These are phyloP conservation scores for Hygrophorus russula DNA, from an alignment of 768 basidiomycete species.

Conservation along the genomic window DNA sequence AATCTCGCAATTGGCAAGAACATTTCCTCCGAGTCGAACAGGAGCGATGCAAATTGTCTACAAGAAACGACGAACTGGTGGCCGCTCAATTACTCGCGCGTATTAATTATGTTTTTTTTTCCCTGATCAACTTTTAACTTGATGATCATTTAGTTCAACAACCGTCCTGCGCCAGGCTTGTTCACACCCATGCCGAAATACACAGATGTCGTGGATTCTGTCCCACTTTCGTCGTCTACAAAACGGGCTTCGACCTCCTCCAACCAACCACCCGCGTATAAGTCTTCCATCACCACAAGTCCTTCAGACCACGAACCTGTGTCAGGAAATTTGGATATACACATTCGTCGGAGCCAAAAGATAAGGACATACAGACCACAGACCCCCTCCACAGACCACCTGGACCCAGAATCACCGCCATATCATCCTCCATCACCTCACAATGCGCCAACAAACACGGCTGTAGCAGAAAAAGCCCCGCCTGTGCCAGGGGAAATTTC, in stretches of 20 bases:
- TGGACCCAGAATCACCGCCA: neutral
- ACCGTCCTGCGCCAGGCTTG: constrained; percentile 12
- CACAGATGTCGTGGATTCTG: constrained; percentile 16
- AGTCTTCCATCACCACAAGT: constrained; percentile 15
- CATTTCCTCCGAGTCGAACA: constrained; percentile 67
- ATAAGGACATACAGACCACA: neutral
- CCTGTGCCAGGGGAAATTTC: no score
- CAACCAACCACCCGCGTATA: constrained; percentile 20
- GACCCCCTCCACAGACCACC: neutral
- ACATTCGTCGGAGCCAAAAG: neutral
- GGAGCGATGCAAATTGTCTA: constrained; percentile 47
- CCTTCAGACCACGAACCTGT: constrained; percentile 17
- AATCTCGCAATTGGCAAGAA: constrained; percentile 70
- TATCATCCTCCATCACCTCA: neutral
- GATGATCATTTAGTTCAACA: neutral
- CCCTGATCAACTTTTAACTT: neutral
- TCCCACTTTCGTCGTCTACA: constrained; percentile 18
- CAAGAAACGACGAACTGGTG: constrained; percentile 48
- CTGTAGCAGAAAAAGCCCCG: no score
- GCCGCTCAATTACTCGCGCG: constrained; percentile 37
- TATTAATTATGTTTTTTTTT: constrained; percentile 5
- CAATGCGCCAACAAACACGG: no score
- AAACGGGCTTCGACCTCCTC: constrained; percentile 18
- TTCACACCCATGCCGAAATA: constrained; percentile 23
- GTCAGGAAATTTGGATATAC: constrained; percentile 9